These are phyloP conservation scores for Mollisiaceae sp. DNA, from an alignment of 2,329 filamentous ascomycete genomes.

Conservation along the genomic window DNA sequence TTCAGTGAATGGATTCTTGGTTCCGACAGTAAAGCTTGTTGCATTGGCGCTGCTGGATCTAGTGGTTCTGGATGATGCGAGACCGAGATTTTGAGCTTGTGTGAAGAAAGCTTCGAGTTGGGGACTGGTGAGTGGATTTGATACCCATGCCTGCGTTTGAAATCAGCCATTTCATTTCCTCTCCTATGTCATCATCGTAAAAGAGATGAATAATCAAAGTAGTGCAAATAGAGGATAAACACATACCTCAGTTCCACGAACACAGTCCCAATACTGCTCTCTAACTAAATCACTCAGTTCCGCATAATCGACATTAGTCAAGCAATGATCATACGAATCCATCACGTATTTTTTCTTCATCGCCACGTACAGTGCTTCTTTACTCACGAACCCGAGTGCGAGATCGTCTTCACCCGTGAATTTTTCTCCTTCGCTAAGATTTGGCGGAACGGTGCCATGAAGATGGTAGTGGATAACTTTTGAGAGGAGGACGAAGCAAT, in stretches of 20 bases:
- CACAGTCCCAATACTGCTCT: conserved; percentile 25
- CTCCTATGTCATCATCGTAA: too few relatives aligned
- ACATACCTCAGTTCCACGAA: conserved; percentile 22
- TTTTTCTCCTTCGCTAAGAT: background rate
- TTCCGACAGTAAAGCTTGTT: background rate
- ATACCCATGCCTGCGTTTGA: conserved; percentile 25
- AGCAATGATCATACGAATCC: conserved; percentile 5
- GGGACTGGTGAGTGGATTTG: conserved; percentile 20
- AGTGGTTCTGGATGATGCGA: background rate
- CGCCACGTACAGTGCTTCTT: conserved; percentile 20
- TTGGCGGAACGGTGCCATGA: background rate
- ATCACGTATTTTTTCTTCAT: conserved; percentile 14
- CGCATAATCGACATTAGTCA: conserved; percentile 23
- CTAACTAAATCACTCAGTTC: conserved; percentile 12
- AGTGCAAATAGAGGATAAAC: background rate
- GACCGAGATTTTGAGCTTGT: background rate
- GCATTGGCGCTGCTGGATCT: background rate
- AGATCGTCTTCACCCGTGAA: background rate
- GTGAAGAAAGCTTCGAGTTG: conserved; percentile 9
- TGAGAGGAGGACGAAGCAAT: conserved; percentile 24
- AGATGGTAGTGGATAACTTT: conserved; percentile 19
- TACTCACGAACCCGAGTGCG: conserved; percentile 6
- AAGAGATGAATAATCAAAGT: background rate
- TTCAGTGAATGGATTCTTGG: conserved; percentile 10
- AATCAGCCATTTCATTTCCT: background rate